Conservation (phyloP, 2,329 filamentous ascomycete genomes). For the Ophiocordyceps camponoti-floridani region DNA sequence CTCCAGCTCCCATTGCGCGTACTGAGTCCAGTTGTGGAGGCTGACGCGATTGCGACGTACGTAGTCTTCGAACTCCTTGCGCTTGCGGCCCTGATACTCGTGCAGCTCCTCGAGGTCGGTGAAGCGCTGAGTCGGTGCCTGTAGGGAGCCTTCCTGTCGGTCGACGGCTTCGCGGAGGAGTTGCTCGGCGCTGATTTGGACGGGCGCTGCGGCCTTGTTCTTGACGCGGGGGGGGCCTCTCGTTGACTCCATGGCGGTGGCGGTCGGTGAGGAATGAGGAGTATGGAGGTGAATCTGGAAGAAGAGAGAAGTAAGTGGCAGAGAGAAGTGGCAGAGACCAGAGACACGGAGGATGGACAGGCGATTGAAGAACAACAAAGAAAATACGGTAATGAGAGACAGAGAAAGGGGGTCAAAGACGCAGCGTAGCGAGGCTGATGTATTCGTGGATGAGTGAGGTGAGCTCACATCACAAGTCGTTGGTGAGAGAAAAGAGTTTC, state of each 20-base stretch:
- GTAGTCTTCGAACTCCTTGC: constrained; percentile 96
- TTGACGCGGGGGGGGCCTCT: constrained; percentile 92
- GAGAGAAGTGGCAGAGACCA: too few relatives aligned
- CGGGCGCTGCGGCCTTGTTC: constrained; percentile 86
- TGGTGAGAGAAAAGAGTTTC: not conserved
- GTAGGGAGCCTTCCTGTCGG: constrained; percentile 72
- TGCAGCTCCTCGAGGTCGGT: constrained; percentile 94
- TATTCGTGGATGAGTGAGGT: too few relatives aligned
- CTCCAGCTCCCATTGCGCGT: constrained; percentile 92
- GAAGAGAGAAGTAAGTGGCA: not conserved
- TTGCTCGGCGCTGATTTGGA: constrained; percentile 92
- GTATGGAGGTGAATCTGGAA: not conserved
- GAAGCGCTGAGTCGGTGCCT: constrained; percentile 87
- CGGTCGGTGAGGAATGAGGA: not conserved
- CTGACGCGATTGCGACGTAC: constrained; percentile 85
- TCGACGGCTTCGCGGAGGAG: constrained; percentile 94
- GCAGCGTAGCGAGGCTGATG: too few relatives aligned
- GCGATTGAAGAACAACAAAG: too few relatives aligned
- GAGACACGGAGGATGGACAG: too few relatives aligned
- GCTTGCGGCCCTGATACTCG: constrained; percentile 89
- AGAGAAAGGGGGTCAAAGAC: too few relatives aligned
- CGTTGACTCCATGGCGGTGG: constrained; percentile 60
- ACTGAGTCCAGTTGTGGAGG: constrained; percentile 98
- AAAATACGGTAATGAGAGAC: too few relatives aligned
- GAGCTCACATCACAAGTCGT: too few relatives aligned